These are phyloP conservation scores for Schizosaccharomyces versatilis DNA, from an alignment of 1,139 yeast genomes.

Conservation along the genomic window DNA sequence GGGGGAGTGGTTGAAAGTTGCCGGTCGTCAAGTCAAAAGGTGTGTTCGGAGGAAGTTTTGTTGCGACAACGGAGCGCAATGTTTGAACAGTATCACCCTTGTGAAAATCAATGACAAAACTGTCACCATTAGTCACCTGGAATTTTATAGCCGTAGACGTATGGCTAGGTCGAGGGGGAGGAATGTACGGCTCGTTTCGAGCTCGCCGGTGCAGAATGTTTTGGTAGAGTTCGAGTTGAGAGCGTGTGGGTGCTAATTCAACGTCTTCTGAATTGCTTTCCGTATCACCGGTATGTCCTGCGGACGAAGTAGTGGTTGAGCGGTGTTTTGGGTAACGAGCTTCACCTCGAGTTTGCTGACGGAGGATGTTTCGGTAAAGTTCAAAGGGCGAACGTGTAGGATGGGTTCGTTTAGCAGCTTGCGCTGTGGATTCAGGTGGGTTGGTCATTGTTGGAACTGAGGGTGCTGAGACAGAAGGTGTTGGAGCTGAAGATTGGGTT, in stretches of 20 bases:
- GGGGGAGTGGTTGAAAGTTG: background rate
- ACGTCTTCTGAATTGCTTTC: background rate
- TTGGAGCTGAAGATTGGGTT: no score
- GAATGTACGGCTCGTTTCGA: background rate
- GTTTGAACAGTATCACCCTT: background rate
- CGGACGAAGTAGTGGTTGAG: no score
- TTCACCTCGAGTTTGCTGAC: no score
- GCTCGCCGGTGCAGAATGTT: background rate
- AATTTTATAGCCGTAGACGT: background rate
- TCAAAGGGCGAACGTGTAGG: no score
- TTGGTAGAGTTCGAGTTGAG: background rate
- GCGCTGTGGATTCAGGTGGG: no score
- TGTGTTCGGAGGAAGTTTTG: background rate
- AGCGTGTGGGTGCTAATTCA: background rate
- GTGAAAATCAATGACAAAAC: background rate
- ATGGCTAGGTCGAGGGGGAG: background rate
- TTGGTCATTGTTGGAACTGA: no score
- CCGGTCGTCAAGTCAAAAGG: background rate
- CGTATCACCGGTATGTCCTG: no score
- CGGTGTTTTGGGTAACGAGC: no score
- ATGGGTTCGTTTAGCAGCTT: no score
- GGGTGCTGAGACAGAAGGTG: no score
- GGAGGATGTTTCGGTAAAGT: no score
- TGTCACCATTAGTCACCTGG: background rate
- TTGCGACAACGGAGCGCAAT: background rate